Evolutionary conservation across 2,329 filamentous ascomycete genomes (phyloP).

Genomic region (Colletotrichum sp.): DNA sequence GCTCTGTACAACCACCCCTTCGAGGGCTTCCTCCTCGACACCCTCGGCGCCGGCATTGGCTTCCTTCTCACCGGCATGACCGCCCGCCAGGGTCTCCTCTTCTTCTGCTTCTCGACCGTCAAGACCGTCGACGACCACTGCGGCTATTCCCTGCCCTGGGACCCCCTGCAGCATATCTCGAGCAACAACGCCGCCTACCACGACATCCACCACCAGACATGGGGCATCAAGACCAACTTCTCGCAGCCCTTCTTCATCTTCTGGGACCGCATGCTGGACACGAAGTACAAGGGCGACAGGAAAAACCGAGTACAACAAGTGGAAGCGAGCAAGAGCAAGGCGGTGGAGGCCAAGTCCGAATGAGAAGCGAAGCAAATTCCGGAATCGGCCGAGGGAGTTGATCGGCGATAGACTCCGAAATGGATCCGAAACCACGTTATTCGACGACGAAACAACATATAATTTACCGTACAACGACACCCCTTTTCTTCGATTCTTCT

Average conservation of each 20-base stretch:
- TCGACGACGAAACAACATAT: background rate
- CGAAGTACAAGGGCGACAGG: constrained; percentile 76
- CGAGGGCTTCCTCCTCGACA: constrained; percentile 93
- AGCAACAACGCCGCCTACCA: constrained; percentile 97
- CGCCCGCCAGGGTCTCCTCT: constrained; percentile 84
- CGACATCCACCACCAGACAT: constrained; percentile 98
- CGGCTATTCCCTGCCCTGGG: constrained; percentile 94
- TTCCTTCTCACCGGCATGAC: constrained; percentile 85
- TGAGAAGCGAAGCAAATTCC: background rate
- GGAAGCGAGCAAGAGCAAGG: background rate
- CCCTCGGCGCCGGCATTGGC: constrained; percentile 80
- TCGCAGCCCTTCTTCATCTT: constrained; percentile 93
- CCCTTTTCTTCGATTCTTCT: constrained; percentile 8
- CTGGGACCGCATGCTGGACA: constrained; percentile 85
- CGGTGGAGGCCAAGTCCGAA: constrained; percentile 13
- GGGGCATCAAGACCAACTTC: constrained; percentile 97
- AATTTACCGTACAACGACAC: background rate
- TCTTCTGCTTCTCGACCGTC: constrained; percentile 87
- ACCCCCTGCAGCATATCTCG: constrained; percentile 89
- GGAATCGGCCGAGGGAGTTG: background rate
- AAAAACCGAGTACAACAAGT: constrained; percentile 6
- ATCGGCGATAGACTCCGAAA: background rate
- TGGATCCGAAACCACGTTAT: background rate
- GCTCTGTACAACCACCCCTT: constrained; percentile 96
- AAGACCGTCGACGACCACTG: constrained; percentile 99